These are phyloP conservation scores for Mentha longifolia DNA, from an alignment of 257 asterid species.

Conservation along the genomic window DNA sequence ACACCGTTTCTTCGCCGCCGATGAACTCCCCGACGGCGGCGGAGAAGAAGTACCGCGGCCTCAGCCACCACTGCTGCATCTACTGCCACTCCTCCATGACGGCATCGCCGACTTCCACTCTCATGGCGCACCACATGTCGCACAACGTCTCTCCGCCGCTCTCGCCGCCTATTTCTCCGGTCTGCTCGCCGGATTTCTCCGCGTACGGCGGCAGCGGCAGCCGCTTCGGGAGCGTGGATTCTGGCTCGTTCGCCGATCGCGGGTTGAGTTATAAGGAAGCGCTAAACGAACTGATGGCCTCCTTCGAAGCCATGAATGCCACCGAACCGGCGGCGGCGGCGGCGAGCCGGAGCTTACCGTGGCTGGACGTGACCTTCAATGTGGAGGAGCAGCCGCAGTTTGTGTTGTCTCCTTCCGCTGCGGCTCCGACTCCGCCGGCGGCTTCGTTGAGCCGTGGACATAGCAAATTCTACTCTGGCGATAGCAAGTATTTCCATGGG, in stretches of 20 bases:
- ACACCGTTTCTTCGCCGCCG: constrained; percentile 31
- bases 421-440: constrained; percentile 3
- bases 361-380: constrained; percentile 57
- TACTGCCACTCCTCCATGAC: constrained; percentile 57
- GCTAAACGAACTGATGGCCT: constrained; percentile 62
- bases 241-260: constrained; percentile 30
- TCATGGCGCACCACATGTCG: constrained; percentile 51
- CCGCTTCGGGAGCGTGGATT: constrained; percentile 29
- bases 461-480: constrained; percentile 21
- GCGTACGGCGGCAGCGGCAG: constrained; percentile 21
- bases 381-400: constrained; percentile 61
- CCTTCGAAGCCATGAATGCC: constrained; percentile 63
- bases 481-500: constrained; percentile 37
- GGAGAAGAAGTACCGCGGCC: constrained; percentile 34
- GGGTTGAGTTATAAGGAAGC: constrained; percentile 53
- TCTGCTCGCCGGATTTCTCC: constrained; percentile 34
- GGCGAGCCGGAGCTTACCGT: constrained; percentile 30
- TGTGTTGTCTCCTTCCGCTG: constrained; percentile 66
- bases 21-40: constrained; percentile 30
- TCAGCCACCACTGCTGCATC: constrained; percentile 53
- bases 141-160: constrained; percentile 56
- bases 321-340: neutral
- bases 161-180: constrained; percentile 70
- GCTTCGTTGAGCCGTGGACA: constrained; percentile 32
- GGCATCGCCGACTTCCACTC: constrained; percentile 73